Evolutionary conservation across 176 grass and related monocot genomes (phyloP), one percentile per base, ranked within the genome.

Genomic region (Metroxylon sagu): DNA sequence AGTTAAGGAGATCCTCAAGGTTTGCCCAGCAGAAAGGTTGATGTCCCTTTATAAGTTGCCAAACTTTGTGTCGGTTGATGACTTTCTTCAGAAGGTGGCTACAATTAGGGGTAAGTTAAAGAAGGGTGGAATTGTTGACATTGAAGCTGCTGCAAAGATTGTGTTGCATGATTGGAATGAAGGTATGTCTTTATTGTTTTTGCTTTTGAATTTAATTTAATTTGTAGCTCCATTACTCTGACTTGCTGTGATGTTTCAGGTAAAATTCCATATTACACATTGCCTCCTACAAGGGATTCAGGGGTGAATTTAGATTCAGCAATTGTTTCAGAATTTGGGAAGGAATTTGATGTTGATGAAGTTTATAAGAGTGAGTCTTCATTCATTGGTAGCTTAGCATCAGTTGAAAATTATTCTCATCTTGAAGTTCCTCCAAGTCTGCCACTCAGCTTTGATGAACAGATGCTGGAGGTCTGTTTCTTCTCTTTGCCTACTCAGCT

Each of bases 101-200:
- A 91, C 92, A 12, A 48, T 85, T 51, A 69, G 78, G 4, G 87
- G 92, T 35, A 88, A 83, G 63, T 71, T 88, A 65, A 91, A 91
- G 83, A 97, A 97, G 39, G 92, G 92, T 72, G 92, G 92, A 71
- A 71, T 91, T 61, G 84, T 85, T 52, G 92, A 97, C 56, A 62
- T 82, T 64, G 92, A 88, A 79, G 84, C 92, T 59, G 81, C 81
- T 61, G 92, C 92, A 43, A 88, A 68, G 76, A 97, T 97, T 64
- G 87, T 97, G 50, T 84, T 97, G 57, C 87, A 97, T 76, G 84
- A 97, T 64, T 97, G 87, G 84, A 91, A 91, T 64, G 92, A 91
- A 62, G 92, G 92, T 97, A 80, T 10, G 25, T 21, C 4, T 14
- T 61, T 61, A 62, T 51, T 19, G n/a, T 25, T 4, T 4, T 62